Percentiles rank a stretch among this genome's conserved stretches.
phyloP scores from a whole-genome alignment of 208 protist genomes.

The Wallacemonas rigidus region DNA sequence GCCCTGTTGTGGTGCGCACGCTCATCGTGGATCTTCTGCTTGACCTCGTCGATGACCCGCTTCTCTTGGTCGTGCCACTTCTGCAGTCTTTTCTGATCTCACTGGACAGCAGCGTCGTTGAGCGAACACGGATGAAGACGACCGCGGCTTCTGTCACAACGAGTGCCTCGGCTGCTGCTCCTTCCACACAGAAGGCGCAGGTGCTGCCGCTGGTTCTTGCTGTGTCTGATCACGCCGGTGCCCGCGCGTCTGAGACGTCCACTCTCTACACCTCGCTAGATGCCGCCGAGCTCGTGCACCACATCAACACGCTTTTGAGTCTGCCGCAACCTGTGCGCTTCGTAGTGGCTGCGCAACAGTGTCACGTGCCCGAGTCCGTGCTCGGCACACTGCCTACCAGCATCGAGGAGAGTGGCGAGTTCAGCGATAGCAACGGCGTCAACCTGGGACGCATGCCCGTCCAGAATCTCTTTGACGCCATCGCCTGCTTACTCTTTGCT shows the following conservation, averaged over 20 bases:
- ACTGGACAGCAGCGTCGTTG: not conserved
- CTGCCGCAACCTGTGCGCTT: constrained; percentile 25
- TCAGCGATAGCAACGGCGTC: constrained; percentile 15
- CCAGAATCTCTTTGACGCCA: constrained; percentile 31
- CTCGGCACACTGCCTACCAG: not conserved
- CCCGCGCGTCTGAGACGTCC: not conserved
- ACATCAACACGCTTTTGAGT: constrained; percentile 26
- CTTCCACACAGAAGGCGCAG: not conserved
- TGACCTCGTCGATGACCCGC: constrained; percentile 21
- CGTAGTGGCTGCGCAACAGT: constrained; percentile 28
- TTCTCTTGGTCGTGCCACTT: constrained; percentile 32
- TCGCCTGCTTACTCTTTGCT: constrained; percentile 33
- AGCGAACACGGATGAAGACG: not conserved
- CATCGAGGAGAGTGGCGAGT: constrained; percentile 15
- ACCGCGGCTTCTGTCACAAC: not conserved
- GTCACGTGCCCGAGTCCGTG: constrained; percentile 15
- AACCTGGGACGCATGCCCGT: constrained; percentile 17
- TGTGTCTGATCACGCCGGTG: not conserved
- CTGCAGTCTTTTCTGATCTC: constrained; percentile 29
- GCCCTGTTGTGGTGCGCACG: constrained; percentile 6
- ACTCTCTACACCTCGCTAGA: constrained; percentile 13
- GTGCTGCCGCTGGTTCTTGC: too few relatives aligned
- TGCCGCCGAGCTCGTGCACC: constrained; percentile 28
- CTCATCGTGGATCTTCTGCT: constrained; percentile 12
- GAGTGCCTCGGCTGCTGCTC: too few relatives aligned